Base-by-base conservation (phyloP, 225 moss, liverwort and hornwort species). In the Pseudisothecium myosuroides region DNA sequence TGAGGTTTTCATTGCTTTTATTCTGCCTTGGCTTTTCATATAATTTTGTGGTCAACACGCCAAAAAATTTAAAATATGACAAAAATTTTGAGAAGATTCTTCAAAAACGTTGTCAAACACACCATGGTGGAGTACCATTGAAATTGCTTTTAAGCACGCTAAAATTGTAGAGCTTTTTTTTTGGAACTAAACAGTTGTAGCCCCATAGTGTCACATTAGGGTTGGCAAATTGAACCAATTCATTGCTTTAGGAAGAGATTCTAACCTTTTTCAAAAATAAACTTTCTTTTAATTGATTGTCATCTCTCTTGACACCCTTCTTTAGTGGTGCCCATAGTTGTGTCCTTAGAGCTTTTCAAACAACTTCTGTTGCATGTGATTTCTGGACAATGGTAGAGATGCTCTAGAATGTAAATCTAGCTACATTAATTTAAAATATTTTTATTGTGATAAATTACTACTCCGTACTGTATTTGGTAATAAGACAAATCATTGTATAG, bases 1-100 rank as follows among this genome's bases (percentile, higher is more conserved):
- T 8, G 5, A 23, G 39, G 7, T 69, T 69, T 39, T 69, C 10
- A 23, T 39, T 69, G 8, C 8, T 69, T 67, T 8, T 69, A 39
- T 39, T 69, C 4, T 7, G 0, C 8, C 4, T 69, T 39, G n/a
- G 14, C 4, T 22, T 68, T 11, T 66, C 1, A 5, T 22, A n/a
- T 12, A 37, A 12, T 2, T 37, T 68, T 68, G 4, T 0, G 1
- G 1, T 23, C 12, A 21, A n/a, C 4, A n/a, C 1, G 2, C n/a
- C 2, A 22, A 68, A 7, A 22, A 1, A 18, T 19, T 22, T 68
- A 2, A 68, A 68, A n/a, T 12, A 22, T 23, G 12, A n/a, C 12
- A 68, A 68, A 37, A 37, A 20, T 6, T 21, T 1, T n/a, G 2
- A 22, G 1, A n/a, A 68, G n/a, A n/a, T 0, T 68, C 22, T 68